Base-by-base conservation (phyloP, 345 rosid genomes). In the Eutrema heterophyllum region DNA sequence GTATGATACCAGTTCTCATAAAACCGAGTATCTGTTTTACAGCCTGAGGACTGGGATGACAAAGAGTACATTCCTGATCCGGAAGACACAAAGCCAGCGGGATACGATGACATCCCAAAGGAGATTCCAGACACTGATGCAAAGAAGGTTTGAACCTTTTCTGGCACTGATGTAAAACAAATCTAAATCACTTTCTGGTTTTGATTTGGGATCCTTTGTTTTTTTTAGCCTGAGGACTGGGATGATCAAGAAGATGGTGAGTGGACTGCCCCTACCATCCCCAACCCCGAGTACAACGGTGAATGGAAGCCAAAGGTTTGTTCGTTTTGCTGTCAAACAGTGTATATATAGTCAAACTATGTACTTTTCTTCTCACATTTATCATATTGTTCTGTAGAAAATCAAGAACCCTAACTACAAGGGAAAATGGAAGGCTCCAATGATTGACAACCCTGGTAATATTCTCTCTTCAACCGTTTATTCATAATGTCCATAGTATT, bases 31-130 rank as follows among this genome's bases (percentile, higher is more conserved):
- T 68, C 26, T 43, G 14, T 26, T 64, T 63, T 49, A 39, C 85
- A 93, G 98, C 99, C 99, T 54, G 98, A 90, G 80, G 99, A 96
- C 74, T 96, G 99, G 99, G 99, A 92, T 29, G 98, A 89, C 69
- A 86, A 88, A 75, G 93, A 92, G 75, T 90, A 71, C 68, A 96
- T 92, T 77, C 75, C 95, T 57, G 99, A 96, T 57, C 97, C 98
- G 0, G 97, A 92, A 84, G 99, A 96, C 72, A 83, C 74, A 71
- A 96, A 96, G 78, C 98, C 99, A 43, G 97, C 81, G 84, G 99
- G 98, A 10, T 96, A 96, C 59, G 98, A 96, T 86, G 97, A 92
- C 81, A 92, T 96, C 76, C 96, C 91, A 4, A 84, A 90, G 84
- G 99, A 96, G 83, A 84, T 96, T 35, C 69, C 89, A 39, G 99